Percentiles rank a stretch among this genome's conserved stretches.
phyloP scores from a whole-genome alignment of 2,329 filamentous ascomycete genomes.

The Neofusicoccum sp. region DNA sequence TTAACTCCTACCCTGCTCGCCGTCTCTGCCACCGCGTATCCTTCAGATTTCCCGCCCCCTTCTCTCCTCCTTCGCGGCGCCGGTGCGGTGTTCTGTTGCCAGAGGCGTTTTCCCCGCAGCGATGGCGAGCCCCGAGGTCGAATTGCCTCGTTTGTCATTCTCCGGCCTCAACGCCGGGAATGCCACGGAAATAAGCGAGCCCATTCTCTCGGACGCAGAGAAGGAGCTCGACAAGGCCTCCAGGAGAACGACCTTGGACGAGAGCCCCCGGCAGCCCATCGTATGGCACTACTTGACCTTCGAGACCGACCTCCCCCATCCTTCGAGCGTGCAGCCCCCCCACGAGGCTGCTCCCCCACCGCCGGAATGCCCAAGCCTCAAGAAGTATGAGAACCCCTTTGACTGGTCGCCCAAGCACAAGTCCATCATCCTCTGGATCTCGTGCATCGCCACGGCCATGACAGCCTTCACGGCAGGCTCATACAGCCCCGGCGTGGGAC shows the following conservation, averaged over 20 bases:
- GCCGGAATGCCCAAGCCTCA: slow-evolving; percentile 66
- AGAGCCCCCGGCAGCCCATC: slow-evolving; percentile 35
- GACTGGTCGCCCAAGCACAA: slow-evolving; percentile 73
- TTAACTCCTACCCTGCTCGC: slow-evolving; percentile 1
- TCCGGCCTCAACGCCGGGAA: slow-evolving; percentile 23
- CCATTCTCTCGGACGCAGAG: slow-evolving; percentile 1
- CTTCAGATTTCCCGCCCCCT: background rate
- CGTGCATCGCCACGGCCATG: slow-evolving; percentile 73
- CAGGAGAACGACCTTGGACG: slow-evolving; percentile 8
- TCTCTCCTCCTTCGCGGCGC: slow-evolving; percentile 8
- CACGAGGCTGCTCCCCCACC: slow-evolving; percentile 41
- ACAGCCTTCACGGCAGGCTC: slow-evolving; percentile 82
- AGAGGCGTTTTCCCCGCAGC: slow-evolving; percentile 12
- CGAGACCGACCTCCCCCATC: slow-evolving; percentile 59
- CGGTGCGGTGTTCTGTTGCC: slow-evolving; percentile 22
- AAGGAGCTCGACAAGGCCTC: slow-evolving; percentile 5
- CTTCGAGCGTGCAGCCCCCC: slow-evolving; percentile 38
- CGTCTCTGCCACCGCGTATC: background rate
- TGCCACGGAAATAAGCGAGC: slow-evolving; percentile 21
- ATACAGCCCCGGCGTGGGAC: slow-evolving; percentile 69
- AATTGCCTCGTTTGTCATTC: slow-evolving; percentile 31
- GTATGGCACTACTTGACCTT: slow-evolving; percentile 64
- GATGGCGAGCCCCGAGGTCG: slow-evolving; percentile 44
- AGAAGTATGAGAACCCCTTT: slow-evolving; percentile 69
- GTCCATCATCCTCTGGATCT: slow-evolving; percentile 69